Conservation (phyloP, 2,329 filamentous ascomycete genomes). For the Dactylonectria estremocensis region DNA sequence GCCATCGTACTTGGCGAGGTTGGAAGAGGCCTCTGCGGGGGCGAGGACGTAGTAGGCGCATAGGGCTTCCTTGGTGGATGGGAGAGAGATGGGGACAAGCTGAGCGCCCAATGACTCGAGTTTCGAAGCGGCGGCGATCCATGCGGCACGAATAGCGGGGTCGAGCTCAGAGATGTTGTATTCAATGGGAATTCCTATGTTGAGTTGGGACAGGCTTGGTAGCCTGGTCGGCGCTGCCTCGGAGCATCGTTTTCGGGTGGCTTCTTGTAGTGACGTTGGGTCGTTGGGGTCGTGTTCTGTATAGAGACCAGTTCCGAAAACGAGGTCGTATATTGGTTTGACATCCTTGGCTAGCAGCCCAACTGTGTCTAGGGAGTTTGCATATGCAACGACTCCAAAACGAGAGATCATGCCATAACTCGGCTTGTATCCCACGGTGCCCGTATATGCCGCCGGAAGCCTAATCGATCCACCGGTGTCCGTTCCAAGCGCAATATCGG, state of each 20-base stretch:
- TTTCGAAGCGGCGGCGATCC: constrained; percentile 73
- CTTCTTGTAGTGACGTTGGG: constrained; percentile 77
- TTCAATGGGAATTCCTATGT: constrained; percentile 76
- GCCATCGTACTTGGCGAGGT: constrained; percentile 96
- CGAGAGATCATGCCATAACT: constrained; percentile 91
- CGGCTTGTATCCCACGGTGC: constrained; percentile 89
- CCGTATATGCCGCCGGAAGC: constrained; percentile 89
- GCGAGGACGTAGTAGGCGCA: constrained; percentile 97
- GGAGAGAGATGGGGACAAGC: constrained; percentile 84
- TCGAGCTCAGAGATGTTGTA: constrained; percentile 92
- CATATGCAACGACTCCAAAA: constrained; percentile 90
- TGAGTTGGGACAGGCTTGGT: constrained; percentile 54
- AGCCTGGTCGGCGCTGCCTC: constrained; percentile 46
- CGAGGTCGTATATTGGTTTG: constrained; percentile 64
- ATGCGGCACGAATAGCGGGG: constrained; percentile 77
- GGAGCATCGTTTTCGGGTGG: constrained; percentile 68
- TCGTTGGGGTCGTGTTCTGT: constrained; percentile 76
- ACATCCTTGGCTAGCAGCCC: constrained; percentile 78
- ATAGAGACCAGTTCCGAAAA: constrained; percentile 66
- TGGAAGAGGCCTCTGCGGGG: constrained; percentile 94
- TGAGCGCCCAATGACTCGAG: constrained; percentile 78
- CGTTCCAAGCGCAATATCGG: constrained; percentile 82
- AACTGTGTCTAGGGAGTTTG: constrained; percentile 93
- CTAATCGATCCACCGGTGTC: constrained; percentile 94
- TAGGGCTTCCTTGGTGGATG: constrained; percentile 86